Evolutionary conservation across 495 filamentous ascomycete species (phyloP), one percentile per base, ranked within the genome.

Genomic region (Amniculicola lignicola): DNA sequence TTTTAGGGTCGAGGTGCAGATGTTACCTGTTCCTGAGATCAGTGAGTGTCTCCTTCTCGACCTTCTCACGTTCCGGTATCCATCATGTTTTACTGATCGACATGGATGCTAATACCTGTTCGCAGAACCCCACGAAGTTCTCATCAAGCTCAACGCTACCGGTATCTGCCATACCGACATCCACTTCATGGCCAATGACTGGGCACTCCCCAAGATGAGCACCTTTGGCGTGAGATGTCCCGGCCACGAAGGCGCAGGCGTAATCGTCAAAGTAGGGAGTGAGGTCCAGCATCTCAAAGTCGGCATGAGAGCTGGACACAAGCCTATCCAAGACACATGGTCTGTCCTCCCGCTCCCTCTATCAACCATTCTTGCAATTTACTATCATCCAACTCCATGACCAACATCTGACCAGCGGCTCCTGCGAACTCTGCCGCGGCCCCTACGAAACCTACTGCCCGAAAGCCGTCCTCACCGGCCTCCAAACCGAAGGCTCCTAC

Each of bases 261-360:
- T 81, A 0, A 75, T 82, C 3, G 79, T 80, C 4, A 74, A 79
- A 28, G 53, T 80, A 2, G 79, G 79, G 1, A 51, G 61, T 19
- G 74, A 77, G 14, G 77, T 81, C 23, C 79, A 73, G 53, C 75
- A 69, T 31, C 76, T 81, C 55, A 77, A 80, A 39, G 53, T 79
- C 2, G 83, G 83, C 19, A 80, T 84, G 59, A 71, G 81, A 14
- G 82, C 74, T 3, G 82, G 82, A 10, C 72, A 80, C 51, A 83
- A 50, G 58, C 82, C 79, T 36, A 69, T 82, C 19, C 63, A 67
- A 48, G 73, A 80, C 63, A 75, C 75, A 5, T 83, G 57, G 56
- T 60, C 27, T 15, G 9, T 33, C 29, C 29, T n/a, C n/a, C 29
- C 23, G 3, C 29, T 18, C 1, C n/a, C 19, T 35, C 2, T n/a